Conservation (phyloP, 805 yeast species). For the Ogataea ganodermae region DNA sequence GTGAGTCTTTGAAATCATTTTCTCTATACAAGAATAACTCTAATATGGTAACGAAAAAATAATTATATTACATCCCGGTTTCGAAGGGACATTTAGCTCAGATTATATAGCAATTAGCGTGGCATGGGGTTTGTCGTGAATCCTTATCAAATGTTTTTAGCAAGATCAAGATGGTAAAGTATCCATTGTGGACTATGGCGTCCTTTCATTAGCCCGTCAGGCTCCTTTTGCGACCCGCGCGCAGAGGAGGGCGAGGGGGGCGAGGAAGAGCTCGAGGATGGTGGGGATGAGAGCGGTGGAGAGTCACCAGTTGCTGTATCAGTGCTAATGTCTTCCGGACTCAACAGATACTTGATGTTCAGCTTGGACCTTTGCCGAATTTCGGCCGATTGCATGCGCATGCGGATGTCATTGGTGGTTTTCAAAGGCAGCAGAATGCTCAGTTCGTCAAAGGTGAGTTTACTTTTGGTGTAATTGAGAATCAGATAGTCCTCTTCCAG, state of each 20-base stretch:
- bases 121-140: neutral
- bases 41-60: too few relatives aligned
- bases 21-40: too few relatives aligned
- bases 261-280: neutral
- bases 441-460: conserved; percentile 70
- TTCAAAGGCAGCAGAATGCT: conserved; percentile 71
- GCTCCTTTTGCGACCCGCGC: neutral
- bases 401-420: conserved; percentile 72
- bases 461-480: conserved; percentile 53
- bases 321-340: neutral
- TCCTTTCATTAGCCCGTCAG: neutral
- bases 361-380: conserved; percentile 7
- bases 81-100: neutral
- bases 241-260: neutral
- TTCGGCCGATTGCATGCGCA: conserved; percentile 46
- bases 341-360: conserved; percentile 15
- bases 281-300: neutral
- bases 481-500: conserved; percentile 44
- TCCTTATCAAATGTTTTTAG: neutral
- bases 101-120: conserved; percentile 2
- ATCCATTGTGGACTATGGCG: conserved; percentile 1
- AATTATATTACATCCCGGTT: neutral
- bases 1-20: too few relatives aligned
- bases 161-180: conserved; percentile 1
- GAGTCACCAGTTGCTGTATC: neutral